Evolutionary conservation across 2,329 filamentous ascomycete genomes (phyloP).

Genomic region (Ceratocystiopsis sp.): DNA sequence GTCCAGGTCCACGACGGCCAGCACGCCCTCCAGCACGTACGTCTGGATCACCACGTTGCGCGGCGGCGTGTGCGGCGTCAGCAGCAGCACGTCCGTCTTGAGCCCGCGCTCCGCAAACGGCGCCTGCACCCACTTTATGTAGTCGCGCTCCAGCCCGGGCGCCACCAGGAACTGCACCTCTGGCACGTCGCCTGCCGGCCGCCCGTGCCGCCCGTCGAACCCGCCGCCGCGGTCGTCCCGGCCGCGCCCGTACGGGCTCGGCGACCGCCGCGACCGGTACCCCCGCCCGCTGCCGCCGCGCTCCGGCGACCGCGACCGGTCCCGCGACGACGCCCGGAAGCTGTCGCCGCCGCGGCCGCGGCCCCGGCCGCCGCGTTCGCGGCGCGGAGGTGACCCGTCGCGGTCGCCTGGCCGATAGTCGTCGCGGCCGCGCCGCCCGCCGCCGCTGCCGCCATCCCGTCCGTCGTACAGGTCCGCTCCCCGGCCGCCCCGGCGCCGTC

Average conservation of each 20-base stretch:
- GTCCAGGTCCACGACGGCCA: constrained; percentile 66
- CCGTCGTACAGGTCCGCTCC: constrained; percentile 32
- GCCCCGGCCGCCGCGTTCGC: constrained; percentile 39
- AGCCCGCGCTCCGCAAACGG: constrained; percentile 57
- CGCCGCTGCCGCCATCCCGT: constrained; percentile 21
- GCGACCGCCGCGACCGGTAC: constrained; percentile 48
- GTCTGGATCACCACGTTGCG: constrained; percentile 66
- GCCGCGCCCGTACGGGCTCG: constrained; percentile 41
- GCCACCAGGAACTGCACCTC: constrained; percentile 79
- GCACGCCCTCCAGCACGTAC: constrained; percentile 76
- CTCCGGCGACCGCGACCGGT: constrained; percentile 54
- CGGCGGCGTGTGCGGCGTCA: constrained; percentile 53
- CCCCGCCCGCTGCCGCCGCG: constrained; percentile 27
- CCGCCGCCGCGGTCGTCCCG: constrained; percentile 32
- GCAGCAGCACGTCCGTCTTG: constrained; percentile 60
- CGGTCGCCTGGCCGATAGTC: constrained; percentile 47
- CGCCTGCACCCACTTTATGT: constrained; percentile 66
- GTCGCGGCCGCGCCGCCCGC: constrained; percentile 34
- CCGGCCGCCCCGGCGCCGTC: constrained; percentile 22
- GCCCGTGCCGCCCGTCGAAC: constrained; percentile 17
- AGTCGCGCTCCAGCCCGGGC: constrained; percentile 61
- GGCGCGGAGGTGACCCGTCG: constrained; percentile 39
- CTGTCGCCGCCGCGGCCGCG: constrained; percentile 23
- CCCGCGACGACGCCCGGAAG: constrained; percentile 26
- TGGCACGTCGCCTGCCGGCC: constrained; percentile 59